Conservation (phyloP, 2,329 filamentous ascomycete species). For the Paracorniculantispora psalliotae region DNA sequence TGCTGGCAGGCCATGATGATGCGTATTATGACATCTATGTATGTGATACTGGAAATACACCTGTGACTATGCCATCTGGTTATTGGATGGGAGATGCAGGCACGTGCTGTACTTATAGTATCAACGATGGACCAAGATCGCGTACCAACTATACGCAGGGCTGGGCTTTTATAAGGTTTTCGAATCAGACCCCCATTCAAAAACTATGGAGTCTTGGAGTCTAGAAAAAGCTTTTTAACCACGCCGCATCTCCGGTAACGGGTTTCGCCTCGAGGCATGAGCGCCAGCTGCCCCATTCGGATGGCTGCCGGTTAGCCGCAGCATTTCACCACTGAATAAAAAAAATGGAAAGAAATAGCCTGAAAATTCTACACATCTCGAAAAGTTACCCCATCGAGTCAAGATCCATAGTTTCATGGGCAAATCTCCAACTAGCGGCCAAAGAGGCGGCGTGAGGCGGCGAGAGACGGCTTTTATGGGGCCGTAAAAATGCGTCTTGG, state of each 20-base stretch:
- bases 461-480: neutral
- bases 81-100: too few species aligned
- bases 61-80: too few species aligned
- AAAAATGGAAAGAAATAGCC: neutral
- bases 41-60: too few species aligned
- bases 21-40: neutral
- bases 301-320: neutral
- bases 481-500: conserved; percentile 6
- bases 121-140: too few species aligned
- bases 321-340: neutral
- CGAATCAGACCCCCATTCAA: too few species aligned
- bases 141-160: too few species aligned
- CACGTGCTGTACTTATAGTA: too few species aligned
- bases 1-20: conserved; percentile 5
- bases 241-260: neutral
- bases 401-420: conserved; percentile 1
- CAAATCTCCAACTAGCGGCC: neutral
- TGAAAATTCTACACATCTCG: neutral
- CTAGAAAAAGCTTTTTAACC: neutral
- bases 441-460: neutral
- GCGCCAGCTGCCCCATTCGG: conserved; percentile 8
- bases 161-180: too few species aligned
- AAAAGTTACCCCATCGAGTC: conserved; percentile 10
- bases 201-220: too few species aligned
- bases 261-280: conserved; percentile 1